phyloP scores from a whole-genome alignment of 2,329 filamentous ascomycete species.

The Beauveria scarabaeidicola region DNA sequence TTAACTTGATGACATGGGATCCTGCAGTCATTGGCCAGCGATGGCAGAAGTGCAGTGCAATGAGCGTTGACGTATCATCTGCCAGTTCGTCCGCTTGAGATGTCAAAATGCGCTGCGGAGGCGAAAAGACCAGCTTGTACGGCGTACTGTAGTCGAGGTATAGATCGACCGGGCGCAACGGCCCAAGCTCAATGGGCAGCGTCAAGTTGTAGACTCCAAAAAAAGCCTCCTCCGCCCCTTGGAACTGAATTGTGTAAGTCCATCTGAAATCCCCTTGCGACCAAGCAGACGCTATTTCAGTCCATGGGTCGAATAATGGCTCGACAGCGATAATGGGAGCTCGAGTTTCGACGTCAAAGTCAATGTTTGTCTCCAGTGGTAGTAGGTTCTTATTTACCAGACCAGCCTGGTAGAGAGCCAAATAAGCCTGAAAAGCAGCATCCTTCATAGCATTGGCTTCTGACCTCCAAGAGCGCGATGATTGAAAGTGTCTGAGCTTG shows the following conservation, averaged over 20 bases:
- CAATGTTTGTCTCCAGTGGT: conserved; percentile 44
- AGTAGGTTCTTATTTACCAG: conserved; percentile 72
- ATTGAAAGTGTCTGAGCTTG: conserved; percentile 20
- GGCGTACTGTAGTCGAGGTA: conserved; percentile 28
- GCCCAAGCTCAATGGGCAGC: conserved; percentile 35
- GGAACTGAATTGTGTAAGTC: neutral
- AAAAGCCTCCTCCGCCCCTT: conserved; percentile 14
- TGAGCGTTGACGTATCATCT: conserved; percentile 38
- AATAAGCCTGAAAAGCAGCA: conserved; percentile 74
- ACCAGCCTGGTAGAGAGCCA: conserved; percentile 57
- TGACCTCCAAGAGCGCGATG: conserved; percentile 48
- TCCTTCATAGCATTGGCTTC: conserved; percentile 70
- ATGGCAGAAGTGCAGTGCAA: conserved; percentile 40
- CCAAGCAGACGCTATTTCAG: conserved; percentile 35
- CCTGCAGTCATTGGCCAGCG: conserved; percentile 32
- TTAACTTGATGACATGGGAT: conserved; percentile 36
- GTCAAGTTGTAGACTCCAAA: conserved; percentile 33
- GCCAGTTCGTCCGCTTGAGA: conserved; percentile 13
- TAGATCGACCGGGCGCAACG: conserved; percentile 28
- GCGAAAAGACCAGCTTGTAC: conserved; percentile 25
- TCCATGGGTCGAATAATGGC: conserved; percentile 39
- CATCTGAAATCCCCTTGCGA: neutral
- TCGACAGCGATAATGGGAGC: conserved; percentile 27
- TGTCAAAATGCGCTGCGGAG: conserved; percentile 14
- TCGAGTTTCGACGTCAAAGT: conserved; percentile 30